Percentiles rank a stretch among this genome's conserved stretches.
phyloP scores from a whole-genome alignment of 2,329 filamentous ascomycete genomes.

The Aspergillus piperis region DNA sequence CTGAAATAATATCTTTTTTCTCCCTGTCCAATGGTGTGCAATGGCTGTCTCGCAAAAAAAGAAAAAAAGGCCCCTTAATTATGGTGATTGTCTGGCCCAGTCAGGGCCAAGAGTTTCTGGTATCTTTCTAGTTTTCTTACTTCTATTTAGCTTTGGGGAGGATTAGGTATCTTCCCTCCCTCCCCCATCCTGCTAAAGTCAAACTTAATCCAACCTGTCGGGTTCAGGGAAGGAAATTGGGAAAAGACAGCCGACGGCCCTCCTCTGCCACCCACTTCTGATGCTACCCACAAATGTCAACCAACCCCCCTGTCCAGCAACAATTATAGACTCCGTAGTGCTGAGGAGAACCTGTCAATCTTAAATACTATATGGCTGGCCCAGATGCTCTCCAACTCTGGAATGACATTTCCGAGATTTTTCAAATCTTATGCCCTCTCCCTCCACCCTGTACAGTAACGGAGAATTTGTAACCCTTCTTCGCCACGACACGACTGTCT shows the following conservation, averaged over 20 bases:
- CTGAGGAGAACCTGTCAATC: background rate
- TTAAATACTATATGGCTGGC: background rate
- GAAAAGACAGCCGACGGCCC: constrained; percentile 6
- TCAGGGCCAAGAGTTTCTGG: background rate
- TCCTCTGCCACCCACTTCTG: background rate
- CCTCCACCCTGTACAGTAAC: constrained; percentile 3
- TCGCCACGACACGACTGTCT: background rate
- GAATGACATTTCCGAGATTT: background rate
- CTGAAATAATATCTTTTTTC: no score
- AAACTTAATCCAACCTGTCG: constrained; percentile 43
- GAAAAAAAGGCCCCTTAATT: background rate
- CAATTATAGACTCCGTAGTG: background rate
- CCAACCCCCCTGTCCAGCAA: background rate
- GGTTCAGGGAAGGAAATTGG: constrained; percentile 13
- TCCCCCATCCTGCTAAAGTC: constrained; percentile 33
- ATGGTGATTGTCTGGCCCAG: background rate
- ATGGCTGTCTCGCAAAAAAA: background rate
- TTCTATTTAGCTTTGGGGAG: background rate
- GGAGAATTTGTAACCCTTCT: constrained; percentile 1
- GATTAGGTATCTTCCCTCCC: constrained; percentile 14
- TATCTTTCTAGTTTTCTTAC: background rate
- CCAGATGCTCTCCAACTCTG: background rate
- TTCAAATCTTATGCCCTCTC: background rate
- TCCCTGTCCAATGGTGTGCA: background rate
- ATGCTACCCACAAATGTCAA: background rate